Evolutionary conservation across 768 basidiomycete species (phyloP).

Genomic region (Tricholoma flavovirens): DNA sequence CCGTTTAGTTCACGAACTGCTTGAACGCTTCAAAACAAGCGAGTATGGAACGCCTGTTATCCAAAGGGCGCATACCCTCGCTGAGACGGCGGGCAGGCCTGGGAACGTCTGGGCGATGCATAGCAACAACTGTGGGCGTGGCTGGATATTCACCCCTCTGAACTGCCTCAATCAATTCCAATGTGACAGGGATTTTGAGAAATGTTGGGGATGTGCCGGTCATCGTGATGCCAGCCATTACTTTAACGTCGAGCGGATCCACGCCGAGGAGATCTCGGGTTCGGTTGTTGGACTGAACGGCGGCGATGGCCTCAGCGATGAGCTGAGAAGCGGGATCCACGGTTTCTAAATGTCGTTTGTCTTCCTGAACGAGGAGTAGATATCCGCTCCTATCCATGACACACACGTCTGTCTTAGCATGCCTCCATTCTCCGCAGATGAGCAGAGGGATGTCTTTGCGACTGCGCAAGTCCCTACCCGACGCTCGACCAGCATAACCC

Average conservation of each 20-base stretch:
- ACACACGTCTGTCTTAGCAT: conserved; percentile 24
- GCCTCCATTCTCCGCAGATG: conserved; percentile 22
- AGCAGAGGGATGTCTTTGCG: conserved; percentile 20
- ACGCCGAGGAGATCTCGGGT: conserved; percentile 10
- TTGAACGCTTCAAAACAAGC: conserved; percentile 27
- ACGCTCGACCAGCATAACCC: conserved; percentile 14
- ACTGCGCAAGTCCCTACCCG: conserved; percentile 12
- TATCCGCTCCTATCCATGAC: conserved; percentile 18
- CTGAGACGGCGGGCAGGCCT: conserved; percentile 13
- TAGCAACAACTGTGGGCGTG: not conserved
- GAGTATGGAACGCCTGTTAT: conserved; percentile 18
- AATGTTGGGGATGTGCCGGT: conserved; percentile 24
- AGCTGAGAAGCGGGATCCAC: conserved; percentile 4
- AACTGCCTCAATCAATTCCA: conserved; percentile 11
- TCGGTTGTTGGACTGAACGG: not conserved
- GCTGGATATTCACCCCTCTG: not conserved
- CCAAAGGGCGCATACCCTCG: conserved; percentile 21
- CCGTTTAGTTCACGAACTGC: conserved; percentile 1
- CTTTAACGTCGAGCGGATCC: conserved; percentile 12
- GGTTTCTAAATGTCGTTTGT: conserved; percentile 12
- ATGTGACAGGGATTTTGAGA: conserved; percentile 20
- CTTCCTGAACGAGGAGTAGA: conserved; percentile 22
- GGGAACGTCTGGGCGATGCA: not conserved
- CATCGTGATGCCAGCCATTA: conserved; percentile 27
- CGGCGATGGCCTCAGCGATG: not conserved